Evolutionary conservation across 2,329 filamentous ascomycete genomes (phyloP), one percentile per base, ranked within the genome.

Genomic region (Davidsoniella australis): DNA sequence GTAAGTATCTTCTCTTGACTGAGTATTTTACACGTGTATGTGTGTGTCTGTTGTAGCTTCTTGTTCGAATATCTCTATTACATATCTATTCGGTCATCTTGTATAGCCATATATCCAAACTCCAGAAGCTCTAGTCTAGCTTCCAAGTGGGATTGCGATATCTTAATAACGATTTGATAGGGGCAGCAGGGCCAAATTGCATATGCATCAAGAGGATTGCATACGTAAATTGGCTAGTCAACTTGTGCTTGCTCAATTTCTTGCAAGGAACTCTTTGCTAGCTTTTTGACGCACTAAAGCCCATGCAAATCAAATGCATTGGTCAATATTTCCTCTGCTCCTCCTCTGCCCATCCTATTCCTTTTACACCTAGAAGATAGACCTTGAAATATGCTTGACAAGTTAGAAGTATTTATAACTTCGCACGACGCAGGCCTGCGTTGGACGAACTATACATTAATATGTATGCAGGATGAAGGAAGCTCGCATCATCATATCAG

Each of bases 111-210:
- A 41, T 23, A 12, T 17, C 14, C n/a, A 41, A 6, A 6, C 14
- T 16, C 4, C 18, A 7, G 5, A 16, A 18, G 20, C 42, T 41
- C 24, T 8, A 10, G 24, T 18, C 38, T 46, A 18, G n/a, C 29
- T 39, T 36, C 24, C 16, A 4, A 36, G 29, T 2, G 12, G 16
- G 2, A n/a, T 42, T 36, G 5, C 48, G 6, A 40, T 41, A 33
- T 5, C 36, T 39, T 47, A 43, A 50, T 46, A 20, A 24, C 26
- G 26, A 38, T 40, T 51, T 45, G 33, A 51, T 45, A 45, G 45
- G 49, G 45, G 40, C n/a, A 18, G 17, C 39, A 40, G 45, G 40
- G 44, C 29, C 38, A 48, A 51, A 51, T 51, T 51, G 49, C 49
- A 51, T 48, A 37, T 51, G 49, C 49, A 51, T 40, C 26, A 8